Conservation (phyloP, 202 grass and related monocot genomes). For the Cymbopogon flexuosus region DNA sequence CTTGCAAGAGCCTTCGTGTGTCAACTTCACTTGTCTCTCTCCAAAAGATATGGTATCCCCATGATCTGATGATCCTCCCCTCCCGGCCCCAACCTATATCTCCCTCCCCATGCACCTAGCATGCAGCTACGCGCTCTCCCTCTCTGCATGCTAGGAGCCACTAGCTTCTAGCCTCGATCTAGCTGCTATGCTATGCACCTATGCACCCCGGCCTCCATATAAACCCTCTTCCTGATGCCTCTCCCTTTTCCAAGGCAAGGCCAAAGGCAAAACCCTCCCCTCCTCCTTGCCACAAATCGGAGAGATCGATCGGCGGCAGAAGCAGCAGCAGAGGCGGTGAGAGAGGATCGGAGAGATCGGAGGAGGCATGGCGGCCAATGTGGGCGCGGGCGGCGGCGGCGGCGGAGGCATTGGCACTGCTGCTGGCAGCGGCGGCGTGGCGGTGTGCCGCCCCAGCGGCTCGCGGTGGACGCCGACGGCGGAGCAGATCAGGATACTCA, state of each 20-base stretch:
- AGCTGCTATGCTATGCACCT: neutral
- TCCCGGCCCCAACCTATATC: constrained; percentile 30
- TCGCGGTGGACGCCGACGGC: constrained; percentile 88
- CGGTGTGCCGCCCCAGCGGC: constrained; percentile 53
- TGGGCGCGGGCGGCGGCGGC: neutral
- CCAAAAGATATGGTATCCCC: constrained; percentile 50
- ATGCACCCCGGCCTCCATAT: neutral
- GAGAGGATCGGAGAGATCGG: neutral
- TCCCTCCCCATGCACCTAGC: constrained; percentile 19
- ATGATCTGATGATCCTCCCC: constrained; percentile 26
- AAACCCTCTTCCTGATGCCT: constrained; percentile 26
- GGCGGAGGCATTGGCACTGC: neutral
- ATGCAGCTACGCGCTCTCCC: neutral
- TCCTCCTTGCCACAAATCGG: constrained; percentile 11
- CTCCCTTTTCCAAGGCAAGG: neutral
- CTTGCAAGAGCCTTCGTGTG: constrained; percentile 29
- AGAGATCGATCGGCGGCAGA: neutral
- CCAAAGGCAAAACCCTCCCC: neutral
- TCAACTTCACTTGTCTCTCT: constrained; percentile 49
- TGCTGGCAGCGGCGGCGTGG: neutral
- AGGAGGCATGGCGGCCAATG: constrained; percentile 11
- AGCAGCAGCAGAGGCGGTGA: neutral
- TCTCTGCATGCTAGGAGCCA: neutral
- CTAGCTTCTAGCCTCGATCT: neutral
- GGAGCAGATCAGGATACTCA: constrained; percentile 73